Base-by-base conservation (phyloP, 345 rosid genomes). In the Noccaea caerulescens region DNA sequence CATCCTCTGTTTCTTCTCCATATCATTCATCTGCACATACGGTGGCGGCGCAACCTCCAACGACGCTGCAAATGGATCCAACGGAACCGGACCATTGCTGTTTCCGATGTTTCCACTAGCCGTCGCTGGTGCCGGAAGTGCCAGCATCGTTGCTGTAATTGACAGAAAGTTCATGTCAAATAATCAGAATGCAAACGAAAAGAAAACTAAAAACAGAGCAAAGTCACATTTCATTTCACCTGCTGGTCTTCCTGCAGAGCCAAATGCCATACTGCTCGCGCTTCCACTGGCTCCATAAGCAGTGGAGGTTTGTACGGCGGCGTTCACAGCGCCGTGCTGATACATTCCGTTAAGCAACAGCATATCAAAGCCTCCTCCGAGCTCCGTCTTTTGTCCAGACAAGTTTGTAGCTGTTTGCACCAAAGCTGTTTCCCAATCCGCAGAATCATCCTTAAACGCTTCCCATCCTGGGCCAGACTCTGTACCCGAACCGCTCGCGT, bases 371-470 rank as follows among this genome's bases (percentile, higher is more conserved):
- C 82, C 82, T 8, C 82, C 82, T 46, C 79, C 72, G 8, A 79
- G 76, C 38, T 74, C 66, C 0, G 71, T 55, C 69, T 65, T 63
- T 53, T 83, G 87, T 38, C 47, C 63, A 0, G 82, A 66, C 61
- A 93, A 64, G 36, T 69, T 76, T 58, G 91, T 84, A 4, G 84
- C 84, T 12, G 97, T 75, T 66, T 87, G 87, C 57, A 93, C 88
- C 60, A 91, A 77, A 11, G 94, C 78, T 14, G 86, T 80, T 58
- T 91, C 97, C 96, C 98, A 91, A 62, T 87, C 89, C 1, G 80
- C 78, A 0, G 82, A 50, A 20, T 85, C 85, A 0, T 87, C 90
- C 11, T 51, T 63, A 65, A 91, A 89, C 16, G 95, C 89, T 64
- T 87, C 83, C 96, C 97, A 91, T 36, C 71, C 46, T 4, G 82